Evolutionary conservation across 1,284 basidiomycete genomes (phyloP).

Genomic region (Tilletia indica): DNA sequence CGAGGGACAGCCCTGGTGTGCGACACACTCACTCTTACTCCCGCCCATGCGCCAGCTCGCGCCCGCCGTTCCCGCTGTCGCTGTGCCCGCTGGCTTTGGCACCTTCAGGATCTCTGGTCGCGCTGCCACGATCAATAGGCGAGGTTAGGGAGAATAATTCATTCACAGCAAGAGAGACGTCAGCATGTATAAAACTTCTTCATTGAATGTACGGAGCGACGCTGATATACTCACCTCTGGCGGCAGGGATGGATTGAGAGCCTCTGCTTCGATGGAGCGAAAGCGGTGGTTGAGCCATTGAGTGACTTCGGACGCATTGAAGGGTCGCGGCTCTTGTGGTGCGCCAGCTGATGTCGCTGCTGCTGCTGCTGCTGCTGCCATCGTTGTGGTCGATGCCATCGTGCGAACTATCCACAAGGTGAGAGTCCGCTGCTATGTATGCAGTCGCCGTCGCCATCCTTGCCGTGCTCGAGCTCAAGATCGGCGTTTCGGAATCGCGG

Average conservation of each 20-base stretch:
- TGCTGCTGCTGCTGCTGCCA: too few relatives aligned
- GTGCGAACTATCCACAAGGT: too few relatives aligned
- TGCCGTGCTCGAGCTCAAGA: slow-evolving; percentile 1
- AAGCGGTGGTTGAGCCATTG: slow-evolving; percentile 12
- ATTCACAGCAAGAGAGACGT: not conserved
- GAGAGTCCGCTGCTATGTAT: too few relatives aligned
- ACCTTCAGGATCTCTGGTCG: slow-evolving; percentile 13
- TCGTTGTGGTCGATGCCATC: too few relatives aligned
- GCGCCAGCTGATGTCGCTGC: too few relatives aligned
- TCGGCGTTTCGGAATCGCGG: slow-evolving; percentile 6
- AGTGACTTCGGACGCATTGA: slow-evolving; percentile 7
- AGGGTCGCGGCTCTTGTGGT: not conserved
- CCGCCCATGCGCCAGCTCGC: slow-evolving; percentile 8
- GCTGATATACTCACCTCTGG: not conserved
- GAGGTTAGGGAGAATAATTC: not conserved
- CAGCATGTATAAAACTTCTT: not conserved
- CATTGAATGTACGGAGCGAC: not conserved
- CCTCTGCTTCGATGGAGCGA: slow-evolving; percentile 4
- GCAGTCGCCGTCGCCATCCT: too few relatives aligned
- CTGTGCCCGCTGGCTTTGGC: not conserved
- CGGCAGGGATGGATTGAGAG: not conserved
- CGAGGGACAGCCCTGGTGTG: not conserved
- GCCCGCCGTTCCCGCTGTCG: not conserved
- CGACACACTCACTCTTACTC: not conserved
- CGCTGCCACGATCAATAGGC: not conserved